These are phyloP conservation scores for Pleurozium schreberi DNA, from an alignment of 225 moss, liverwort and hornwort genomes.

Conservation along the genomic window DNA sequence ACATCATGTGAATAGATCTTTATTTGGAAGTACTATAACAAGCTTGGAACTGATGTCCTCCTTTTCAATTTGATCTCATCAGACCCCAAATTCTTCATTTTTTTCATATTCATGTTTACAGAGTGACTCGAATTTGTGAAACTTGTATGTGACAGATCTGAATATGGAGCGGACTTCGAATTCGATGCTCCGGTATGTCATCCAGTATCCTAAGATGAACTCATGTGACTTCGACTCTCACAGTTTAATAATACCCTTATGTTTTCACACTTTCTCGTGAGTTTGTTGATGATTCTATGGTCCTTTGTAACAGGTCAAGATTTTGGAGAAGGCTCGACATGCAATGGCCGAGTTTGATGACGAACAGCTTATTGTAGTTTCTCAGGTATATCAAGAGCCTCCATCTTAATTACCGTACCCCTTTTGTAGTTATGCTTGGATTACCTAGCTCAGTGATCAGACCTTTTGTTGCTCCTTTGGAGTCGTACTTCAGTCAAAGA, in stretches of 20 bases:
- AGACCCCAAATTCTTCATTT: background rate
- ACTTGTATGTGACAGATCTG: conserved; percentile 49
- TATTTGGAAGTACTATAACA: background rate
- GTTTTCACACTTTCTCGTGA: background rate
- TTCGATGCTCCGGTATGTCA: conserved; percentile 68
- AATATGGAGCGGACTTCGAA: conserved; percentile 85
- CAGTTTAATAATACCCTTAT: background rate
- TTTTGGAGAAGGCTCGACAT: conserved; percentile 89
- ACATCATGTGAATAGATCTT: background rate
- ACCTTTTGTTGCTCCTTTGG: background rate
- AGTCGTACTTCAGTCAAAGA: background rate
- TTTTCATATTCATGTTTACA: background rate
- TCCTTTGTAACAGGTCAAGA: conserved; percentile 53
- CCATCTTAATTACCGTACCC: background rate
- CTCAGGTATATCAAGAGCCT: conserved; percentile 49
- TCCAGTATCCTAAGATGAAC: background rate
- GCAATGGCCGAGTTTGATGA: conserved; percentile 90
- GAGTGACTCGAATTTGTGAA: background rate
- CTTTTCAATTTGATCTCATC: background rate
- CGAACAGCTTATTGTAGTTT: conserved; percentile 93
- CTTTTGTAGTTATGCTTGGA: background rate
- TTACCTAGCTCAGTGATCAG: background rate
- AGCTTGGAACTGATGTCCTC: background rate
- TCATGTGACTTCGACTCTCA: background rate
- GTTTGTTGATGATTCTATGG: background rate